Conservation (phyloP, 2,329 filamentous ascomycete species). For the Botrytis tulipae region DNA sequence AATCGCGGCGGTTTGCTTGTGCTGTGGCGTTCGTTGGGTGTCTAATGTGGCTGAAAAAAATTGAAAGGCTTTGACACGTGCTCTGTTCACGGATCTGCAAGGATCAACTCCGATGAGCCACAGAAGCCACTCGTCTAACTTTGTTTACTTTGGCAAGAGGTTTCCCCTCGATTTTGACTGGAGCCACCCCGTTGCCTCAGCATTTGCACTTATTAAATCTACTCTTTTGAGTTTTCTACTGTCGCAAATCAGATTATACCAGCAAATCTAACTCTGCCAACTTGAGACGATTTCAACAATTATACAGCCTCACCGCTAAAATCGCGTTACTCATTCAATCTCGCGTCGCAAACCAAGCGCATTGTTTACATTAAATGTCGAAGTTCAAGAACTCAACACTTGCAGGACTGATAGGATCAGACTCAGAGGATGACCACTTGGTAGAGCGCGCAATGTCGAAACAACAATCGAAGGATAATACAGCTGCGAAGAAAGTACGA, state of each 20-base stretch:
- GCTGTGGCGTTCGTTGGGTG: slow-evolving; percentile 13
- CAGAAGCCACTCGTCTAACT: not conserved
- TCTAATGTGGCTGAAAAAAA: not conserved
- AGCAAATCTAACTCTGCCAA: not conserved
- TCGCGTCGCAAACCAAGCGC: slow-evolving; percentile 18
- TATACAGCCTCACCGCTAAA: not conserved
- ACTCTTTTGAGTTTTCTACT: not conserved
- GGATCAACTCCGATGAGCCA: not conserved
- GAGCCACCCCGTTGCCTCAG: not conserved
- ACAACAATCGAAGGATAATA: slow-evolving; percentile 33
- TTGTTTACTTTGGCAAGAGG: slow-evolving; percentile 13
- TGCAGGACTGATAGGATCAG: slow-evolving; percentile 48
- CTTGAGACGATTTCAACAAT: not conserved
- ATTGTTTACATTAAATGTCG: slow-evolving; percentile 29
- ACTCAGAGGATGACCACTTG: slow-evolving; percentile 39
- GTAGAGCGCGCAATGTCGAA: slow-evolving; percentile 21
- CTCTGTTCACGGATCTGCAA: not conserved
- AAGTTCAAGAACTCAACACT: slow-evolving; percentile 41
- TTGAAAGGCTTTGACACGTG: not conserved
- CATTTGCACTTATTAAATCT: not conserved
- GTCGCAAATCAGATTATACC: not conserved
- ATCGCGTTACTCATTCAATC: not conserved
- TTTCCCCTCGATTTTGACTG: slow-evolving; percentile 1
- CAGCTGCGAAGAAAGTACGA: slow-evolving; percentile 46
- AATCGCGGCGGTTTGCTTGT: slow-evolving; percentile 8